Evolutionary conservation across 2,329 filamentous ascomycete genomes (phyloP).

Genomic region (Xylariaceae sp.): DNA sequence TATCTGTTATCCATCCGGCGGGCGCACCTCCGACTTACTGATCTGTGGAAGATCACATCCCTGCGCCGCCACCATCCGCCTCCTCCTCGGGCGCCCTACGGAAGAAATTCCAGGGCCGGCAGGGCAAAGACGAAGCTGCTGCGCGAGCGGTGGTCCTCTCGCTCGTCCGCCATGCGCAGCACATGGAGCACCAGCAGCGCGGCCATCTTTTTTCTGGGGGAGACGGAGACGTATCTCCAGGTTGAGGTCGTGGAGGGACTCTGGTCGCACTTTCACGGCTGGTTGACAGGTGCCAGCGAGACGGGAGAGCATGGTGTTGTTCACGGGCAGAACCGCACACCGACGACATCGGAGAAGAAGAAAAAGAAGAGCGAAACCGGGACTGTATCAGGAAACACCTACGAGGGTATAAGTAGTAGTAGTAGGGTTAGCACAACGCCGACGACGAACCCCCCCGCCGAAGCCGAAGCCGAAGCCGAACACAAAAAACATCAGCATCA

Average conservation of each 20-base stretch:
- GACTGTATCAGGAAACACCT: too few species aligned
- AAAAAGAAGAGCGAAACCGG: background rate
- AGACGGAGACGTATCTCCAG: constrained; percentile 83
- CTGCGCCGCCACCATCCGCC: constrained; percentile 72
- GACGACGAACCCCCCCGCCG: constrained; percentile 10
- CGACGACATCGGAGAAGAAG: too few species aligned
- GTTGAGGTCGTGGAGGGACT: constrained; percentile 78
- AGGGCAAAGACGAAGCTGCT: constrained; percentile 55
- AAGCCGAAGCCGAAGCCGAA: too few species aligned
- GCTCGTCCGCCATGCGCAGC: constrained; percentile 66
- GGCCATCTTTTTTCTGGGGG: constrained; percentile 81
- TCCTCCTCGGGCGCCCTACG: constrained; percentile 59
- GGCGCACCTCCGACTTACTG: constrained; percentile 76
- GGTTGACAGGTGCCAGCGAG: constrained; percentile 52
- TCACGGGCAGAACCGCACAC: background rate
- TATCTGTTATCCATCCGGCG: constrained; percentile 83
- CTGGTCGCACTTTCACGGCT: constrained; percentile 73
- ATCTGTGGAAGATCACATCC: constrained; percentile 79
- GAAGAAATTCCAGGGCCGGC: constrained; percentile 55
- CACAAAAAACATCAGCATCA: constrained; percentile 37
- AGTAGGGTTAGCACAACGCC: too few species aligned
- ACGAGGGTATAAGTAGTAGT: too few species aligned
- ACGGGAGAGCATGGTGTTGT: constrained; percentile 13
- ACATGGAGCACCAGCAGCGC: constrained; percentile 89
- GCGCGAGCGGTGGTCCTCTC: constrained; percentile 56